Base-by-base conservation (phyloP, 345 rosid genomes). In the Triadica sebifera region DNA sequence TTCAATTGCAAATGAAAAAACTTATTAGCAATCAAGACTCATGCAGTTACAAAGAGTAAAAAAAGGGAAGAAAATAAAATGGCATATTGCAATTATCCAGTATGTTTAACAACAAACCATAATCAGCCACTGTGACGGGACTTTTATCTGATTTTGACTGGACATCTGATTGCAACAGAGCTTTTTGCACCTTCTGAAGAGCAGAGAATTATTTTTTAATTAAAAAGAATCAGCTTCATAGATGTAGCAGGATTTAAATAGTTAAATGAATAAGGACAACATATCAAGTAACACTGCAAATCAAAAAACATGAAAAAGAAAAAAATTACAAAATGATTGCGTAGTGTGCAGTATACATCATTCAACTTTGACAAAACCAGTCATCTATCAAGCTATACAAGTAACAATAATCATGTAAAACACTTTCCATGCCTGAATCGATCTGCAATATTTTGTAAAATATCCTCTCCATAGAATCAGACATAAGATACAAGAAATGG, bases 101-200 rank as follows among this genome's bases (percentile, higher is more conserved):
- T 66, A 71, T 45, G 62, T 56, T 72, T 69, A 47, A 65, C 20
- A 50, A 73, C 86, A 81, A 74, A 95, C 99, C 98, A 75, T 95
- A 95, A 89, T 95, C 98, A 75, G 99, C 99, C 39, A 95, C 94
- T 1, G 99, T 93, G 66, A 93, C 99, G 25, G 99, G 99, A 79
- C 91, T 95, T 81, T 77, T 87, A 83, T 93, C 97, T 11, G 88
- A 88, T 82, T 95, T 95, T 19, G 94, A 87, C 38, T 89, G 99
- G 73, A 93, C 96, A 83, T 95, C 98, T 3, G 99, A 90, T 58
- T 88, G 91, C 90, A 90, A 74, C 76, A 95, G 76, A 63, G 80
- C 94, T 74, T 84, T 93, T 79, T 95, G 99, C 73, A 90, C 91
- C 75, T 89, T 93, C 99, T 95, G 93, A 45, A 78, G 79, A 56